These are phyloP conservation scores for Didymella pinodella DNA, from an alignment of 2,329 filamentous ascomycete genomes.

Conservation along the genomic window DNA sequence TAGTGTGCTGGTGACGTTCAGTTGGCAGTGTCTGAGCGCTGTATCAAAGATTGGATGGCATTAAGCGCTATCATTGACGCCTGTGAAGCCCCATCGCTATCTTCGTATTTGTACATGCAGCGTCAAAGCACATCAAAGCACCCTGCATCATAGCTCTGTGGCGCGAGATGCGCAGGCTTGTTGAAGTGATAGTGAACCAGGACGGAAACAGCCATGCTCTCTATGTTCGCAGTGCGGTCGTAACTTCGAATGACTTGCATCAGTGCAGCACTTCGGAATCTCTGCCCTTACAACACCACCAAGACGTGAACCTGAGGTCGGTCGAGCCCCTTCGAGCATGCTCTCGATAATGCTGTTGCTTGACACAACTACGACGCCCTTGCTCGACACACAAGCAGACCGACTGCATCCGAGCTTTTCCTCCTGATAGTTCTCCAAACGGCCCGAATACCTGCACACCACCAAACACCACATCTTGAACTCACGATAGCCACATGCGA, in stretches of 20 bases:
- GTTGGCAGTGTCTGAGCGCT: neutral
- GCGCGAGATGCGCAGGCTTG: neutral
- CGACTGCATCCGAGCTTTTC: neutral
- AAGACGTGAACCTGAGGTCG: neutral
- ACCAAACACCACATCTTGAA: conserved; percentile 1
- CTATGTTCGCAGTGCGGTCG: neutral
- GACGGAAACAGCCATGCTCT: neutral
- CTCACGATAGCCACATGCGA: neutral
- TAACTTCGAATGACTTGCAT: conserved; percentile 2
- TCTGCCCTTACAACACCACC: neutral
- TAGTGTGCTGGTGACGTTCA: neutral
- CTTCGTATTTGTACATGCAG: neutral
- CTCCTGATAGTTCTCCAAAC: neutral
- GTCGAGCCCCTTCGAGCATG: neutral
- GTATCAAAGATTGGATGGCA: neutral
- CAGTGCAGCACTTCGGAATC: neutral
- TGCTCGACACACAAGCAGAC: neutral
- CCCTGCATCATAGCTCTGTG: neutral
- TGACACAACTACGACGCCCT: neutral
- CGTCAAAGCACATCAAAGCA: neutral
- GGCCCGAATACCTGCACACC: conserved; percentile 6
- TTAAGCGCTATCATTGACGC: conserved; percentile 2
- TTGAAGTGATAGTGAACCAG: neutral
- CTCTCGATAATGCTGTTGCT: neutral
- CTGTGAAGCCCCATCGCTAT: conserved; percentile 3